A percentile compares a stretch with the other conserved stretches of the same genome.
Conservation (phyloP, 108 stramenopile genomes). For the Cyclotella sp. region DNA sequence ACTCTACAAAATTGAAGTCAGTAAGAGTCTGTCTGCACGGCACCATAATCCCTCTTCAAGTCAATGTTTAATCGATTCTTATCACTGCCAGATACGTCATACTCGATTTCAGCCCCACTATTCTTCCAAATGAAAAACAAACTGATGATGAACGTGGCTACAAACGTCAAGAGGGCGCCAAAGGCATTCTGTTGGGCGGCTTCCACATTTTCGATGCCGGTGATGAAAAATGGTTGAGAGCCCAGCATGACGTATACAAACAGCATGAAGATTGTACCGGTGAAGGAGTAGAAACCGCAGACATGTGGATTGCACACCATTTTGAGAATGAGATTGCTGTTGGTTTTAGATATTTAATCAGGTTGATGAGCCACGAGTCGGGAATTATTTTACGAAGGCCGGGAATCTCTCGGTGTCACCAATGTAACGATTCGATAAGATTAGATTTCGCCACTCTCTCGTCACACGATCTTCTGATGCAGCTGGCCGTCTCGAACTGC, state of each 20-base stretch:
- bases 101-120: slow-evolving; percentile 3
- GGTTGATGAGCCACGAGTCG: no score
- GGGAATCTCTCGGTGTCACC: no score
- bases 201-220: slow-evolving; percentile 45
- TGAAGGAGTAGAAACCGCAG: slow-evolving; percentile 53
- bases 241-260: slow-evolving; percentile 51
- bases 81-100: slow-evolving; percentile 14
- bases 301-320: slow-evolving; percentile 40
- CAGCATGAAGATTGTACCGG: slow-evolving; percentile 44
- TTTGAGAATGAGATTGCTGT: slow-evolving; percentile 1
- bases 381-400: no score
- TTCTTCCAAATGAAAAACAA: slow-evolving; percentile 20
- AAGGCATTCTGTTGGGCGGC: slow-evolving; percentile 42
- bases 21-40: slow-evolving; percentile 44
- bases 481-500: no score
- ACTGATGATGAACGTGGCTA: slow-evolving; percentile 25
- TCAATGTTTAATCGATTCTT: slow-evolving; percentile 42
- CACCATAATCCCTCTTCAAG: slow-evolving; percentile 43
- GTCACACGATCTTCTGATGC: no score
- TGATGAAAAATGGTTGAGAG: slow-evolving; percentile 52
- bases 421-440: no score
- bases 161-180: slow-evolving; percentile 44
- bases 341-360: no score
- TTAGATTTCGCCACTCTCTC: no score
- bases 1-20: slow-evolving; percentile 3